Base-by-base conservation (phyloP, 768 basidiomycete species). In the Russula olivacea region DNA sequence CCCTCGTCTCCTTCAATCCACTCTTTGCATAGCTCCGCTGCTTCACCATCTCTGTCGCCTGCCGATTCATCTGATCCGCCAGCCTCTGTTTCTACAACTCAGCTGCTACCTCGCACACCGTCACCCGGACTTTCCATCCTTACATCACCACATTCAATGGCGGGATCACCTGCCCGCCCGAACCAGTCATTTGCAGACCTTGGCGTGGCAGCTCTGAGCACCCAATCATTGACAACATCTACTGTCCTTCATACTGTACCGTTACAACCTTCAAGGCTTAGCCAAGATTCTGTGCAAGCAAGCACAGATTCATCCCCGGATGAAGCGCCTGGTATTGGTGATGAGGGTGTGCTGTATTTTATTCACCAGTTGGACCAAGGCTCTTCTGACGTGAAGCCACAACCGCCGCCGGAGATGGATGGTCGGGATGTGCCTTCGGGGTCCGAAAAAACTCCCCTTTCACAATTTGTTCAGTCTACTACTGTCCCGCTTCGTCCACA, bases 341-440 rank as follows among this genome's bases (percentile, higher is more conserved):
- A 77, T 58, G 86, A 87, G 12, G 83, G 84, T 28, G 85, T 86
- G 14, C 71, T 89, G 48, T 88, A 81, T 73, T 88, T 84, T 70
- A 85, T 89, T 82, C 83, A 83, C 63, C 81, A 88, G 65, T 72
- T 80, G 55, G 78, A 80, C 36, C 61, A 73, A 70, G 69, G 55
- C 21, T 11, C 59, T 40, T 47, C 41, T 64, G 69, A 45, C 45
- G 68, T 30, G 15, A 15, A 32, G 17, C 34, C 55, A 50, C 54
- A 65, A 50, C 65, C 28, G 28, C 28, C 28, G 7, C 69, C 66
- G 10, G 56, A 54, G 58, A 61, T 73, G 19, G 80, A 79, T 62
- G 74, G 74, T 32, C 75, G 75, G 47, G 77, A 80, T 40, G 79
- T 41, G 23, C 25, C 58, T 15, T 40, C 40, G 10, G 47, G 34